Conservation (phyloP, 768 basidiomycete species). For the Phlebiopsis gigantea region DNA sequence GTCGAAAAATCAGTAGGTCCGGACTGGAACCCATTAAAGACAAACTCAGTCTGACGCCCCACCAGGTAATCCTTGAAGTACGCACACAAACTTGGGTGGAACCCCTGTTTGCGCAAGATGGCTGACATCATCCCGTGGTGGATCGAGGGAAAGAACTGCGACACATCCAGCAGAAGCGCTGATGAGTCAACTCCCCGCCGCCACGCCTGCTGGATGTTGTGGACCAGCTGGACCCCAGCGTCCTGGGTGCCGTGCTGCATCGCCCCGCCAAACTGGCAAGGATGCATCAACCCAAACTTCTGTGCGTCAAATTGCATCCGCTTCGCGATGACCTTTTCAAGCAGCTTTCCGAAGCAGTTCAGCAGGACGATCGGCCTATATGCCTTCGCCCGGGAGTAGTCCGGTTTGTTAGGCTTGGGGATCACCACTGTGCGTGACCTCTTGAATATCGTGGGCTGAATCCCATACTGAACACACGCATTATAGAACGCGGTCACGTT, state of each 20-base stretch:
- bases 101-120: constrained; percentile 9
- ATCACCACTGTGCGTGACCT: constrained; percentile 14
- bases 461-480: constrained; percentile 6
- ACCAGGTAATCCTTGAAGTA: constrained; percentile 12
- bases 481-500: constrained; percentile 6
- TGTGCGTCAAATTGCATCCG: constrained; percentile 17
- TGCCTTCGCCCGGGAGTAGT: constrained; percentile 17
- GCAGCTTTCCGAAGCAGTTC: constrained; percentile 19
- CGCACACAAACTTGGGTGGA: not conserved
- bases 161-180: constrained; percentile 12
- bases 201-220: constrained; percentile 11
- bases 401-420: constrained; percentile 18
- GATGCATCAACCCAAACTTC: constrained; percentile 9
- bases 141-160: constrained; percentile 19
- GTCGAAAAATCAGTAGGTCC: not conserved
- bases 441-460: constrained; percentile 14
- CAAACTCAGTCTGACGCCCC: constrained; percentile 1
- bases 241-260: constrained; percentile 16
- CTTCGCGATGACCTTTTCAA: constrained; percentile 17
- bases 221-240: constrained; percentile 11
- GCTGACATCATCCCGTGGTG: not conserved
- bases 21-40: not conserved
- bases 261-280: constrained; percentile 15
- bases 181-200: constrained; percentile 5
- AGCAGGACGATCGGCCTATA: constrained; percentile 23